Evolutionary conservation across 129 eudicot genomes (phyloP), one percentile per base, ranked within the genome.

Genomic region (Flaveria brownii): DNA sequence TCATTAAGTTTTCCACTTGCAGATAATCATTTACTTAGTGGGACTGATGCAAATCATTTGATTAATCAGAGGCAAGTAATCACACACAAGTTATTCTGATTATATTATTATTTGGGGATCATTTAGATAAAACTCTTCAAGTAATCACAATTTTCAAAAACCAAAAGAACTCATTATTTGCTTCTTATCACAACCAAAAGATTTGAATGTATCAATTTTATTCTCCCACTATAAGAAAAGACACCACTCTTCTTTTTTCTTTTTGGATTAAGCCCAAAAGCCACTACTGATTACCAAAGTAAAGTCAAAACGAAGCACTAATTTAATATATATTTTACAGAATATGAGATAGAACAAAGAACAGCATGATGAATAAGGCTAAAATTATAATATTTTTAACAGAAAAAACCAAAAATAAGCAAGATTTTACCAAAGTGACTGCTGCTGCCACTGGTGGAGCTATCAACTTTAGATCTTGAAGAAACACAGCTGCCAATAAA

Each of bases 401-500:
- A 20, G 2, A 20, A 26, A 16, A 79, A 71, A 57, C 54, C 62
- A 71, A 60, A 39, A 68, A 68, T 9, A 72, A 45, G 57, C 2
- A 62, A 76, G 57, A 36, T 2, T 67, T 86, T 95, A 95, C 99
- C 99, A 73, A 81, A 82, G 67, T 82, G 79, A 70, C 88, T 87
- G 80, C 89, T 89, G 80, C 84, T 89, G 83, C 97, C 91, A 87
- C 93, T 91, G 43, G 89, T 74, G 59, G 99, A 95, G 86, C 77
- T 91, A 85, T 95, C 99, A 71, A 95, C 99, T 82, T 95, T 95
- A 87, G 99, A 91, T 91, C 96, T 89, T 81, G 98, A 94, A 79
- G 91, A 77, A 81, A 91, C 85, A 85, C 99, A 95, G 81, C 97
- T 87, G 50, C 96, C 89, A 68, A 89, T 71, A 76, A 87, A 80